Conservation (phyloP, 208 protist species). For the Porcisia hertigi region DNA sequence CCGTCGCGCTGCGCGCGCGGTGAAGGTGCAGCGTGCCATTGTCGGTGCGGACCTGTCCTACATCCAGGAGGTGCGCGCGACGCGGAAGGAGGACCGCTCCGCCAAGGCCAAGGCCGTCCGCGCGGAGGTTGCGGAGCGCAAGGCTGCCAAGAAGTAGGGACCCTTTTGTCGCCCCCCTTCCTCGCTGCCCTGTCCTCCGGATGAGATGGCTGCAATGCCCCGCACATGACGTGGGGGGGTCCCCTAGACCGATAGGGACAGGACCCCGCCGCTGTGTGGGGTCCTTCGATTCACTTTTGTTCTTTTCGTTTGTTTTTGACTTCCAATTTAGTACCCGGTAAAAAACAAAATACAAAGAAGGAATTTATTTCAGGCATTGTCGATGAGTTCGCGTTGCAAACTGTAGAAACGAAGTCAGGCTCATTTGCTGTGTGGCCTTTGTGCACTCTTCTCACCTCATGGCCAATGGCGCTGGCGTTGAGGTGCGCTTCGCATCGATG, state of each 20-base stretch:
- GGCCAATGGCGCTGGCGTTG: background rate
- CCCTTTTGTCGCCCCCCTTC: too few species aligned
- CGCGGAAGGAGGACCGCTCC: constrained; percentile 84
- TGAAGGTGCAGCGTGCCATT: constrained; percentile 80
- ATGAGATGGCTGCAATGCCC: too few species aligned
- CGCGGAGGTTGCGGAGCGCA: constrained; percentile 89
- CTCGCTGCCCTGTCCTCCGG: too few species aligned
- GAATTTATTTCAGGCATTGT: too few species aligned
- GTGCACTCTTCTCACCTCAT: background rate
- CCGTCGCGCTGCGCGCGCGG: constrained; percentile 79
- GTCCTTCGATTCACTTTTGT: too few species aligned
- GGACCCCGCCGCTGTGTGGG: too few species aligned
- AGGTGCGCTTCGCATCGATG: background rate
- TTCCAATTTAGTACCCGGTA: too few species aligned
- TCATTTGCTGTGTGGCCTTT: background rate
- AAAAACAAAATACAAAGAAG: too few species aligned
- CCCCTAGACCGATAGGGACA: too few species aligned
- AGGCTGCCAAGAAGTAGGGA: constrained; percentile 90
- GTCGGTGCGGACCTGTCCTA: constrained; percentile 89
- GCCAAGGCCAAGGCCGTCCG: constrained; percentile 89
- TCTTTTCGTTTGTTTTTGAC: too few species aligned
- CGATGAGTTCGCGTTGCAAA: background rate
- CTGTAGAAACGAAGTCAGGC: background rate
- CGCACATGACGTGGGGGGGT: too few species aligned
- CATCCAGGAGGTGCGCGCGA: constrained; percentile 86